These are phyloP conservation scores for Geum urbanum DNA, from an alignment of 306 rosid genomes.

Conservation along the genomic window DNA sequence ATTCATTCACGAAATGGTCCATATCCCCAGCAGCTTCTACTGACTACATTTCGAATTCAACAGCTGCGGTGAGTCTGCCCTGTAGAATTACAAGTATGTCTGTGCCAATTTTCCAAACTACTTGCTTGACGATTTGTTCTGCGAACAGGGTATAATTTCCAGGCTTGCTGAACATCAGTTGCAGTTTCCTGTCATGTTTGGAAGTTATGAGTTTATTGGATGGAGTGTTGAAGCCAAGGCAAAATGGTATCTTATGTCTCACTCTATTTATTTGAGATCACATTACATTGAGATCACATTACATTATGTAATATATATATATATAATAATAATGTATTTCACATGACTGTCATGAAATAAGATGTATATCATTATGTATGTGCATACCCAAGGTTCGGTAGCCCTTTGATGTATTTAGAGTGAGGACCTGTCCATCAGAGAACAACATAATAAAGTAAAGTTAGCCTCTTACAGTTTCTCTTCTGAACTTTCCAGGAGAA, in stretches of 20 bases:
- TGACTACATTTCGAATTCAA: constrained; percentile 54
- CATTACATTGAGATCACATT: too few species aligned
- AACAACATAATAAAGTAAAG: constrained; percentile 7
- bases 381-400: not conserved
- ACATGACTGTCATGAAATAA: not conserved
- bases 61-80: constrained; percentile 74
- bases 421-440: not conserved
- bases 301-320: not conserved
- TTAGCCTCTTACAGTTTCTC: constrained; percentile 4
- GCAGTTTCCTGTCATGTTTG: constrained; percentile 64
- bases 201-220: constrained; percentile 56
- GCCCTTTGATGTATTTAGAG: not conserved
- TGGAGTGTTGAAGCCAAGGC: constrained; percentile 58
- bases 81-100: too few species aligned
- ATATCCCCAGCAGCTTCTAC: constrained; percentile 53
- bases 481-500: constrained; percentile 55
- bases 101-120: constrained; percentile 14
- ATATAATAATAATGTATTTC: not conserved
- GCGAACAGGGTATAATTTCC: constrained; percentile 57
- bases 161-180: constrained; percentile 60
- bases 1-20: constrained; percentile 60
- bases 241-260: constrained; percentile 44
- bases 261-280: not conserved
- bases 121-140: constrained; percentile 27
- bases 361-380: not conserved